These are phyloP conservation scores for Clarkia xantiana DNA, from an alignment of 345 rosid genomes.

Conservation along the genomic window DNA sequence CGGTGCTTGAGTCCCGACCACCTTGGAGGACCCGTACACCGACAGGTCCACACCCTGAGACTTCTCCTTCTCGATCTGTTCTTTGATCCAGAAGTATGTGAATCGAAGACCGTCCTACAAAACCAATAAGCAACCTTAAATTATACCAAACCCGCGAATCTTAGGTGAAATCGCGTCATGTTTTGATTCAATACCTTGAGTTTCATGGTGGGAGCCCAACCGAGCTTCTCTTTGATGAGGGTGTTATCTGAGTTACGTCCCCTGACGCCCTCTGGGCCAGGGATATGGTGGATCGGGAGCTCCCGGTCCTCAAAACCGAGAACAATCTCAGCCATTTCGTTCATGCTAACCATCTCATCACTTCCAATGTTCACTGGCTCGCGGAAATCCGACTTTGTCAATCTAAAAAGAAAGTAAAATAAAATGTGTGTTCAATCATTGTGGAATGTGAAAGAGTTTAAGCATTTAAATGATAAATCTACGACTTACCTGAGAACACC, in stretches of 20 bases:
- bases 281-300: constrained; percentile 86
- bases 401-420: constrained; percentile 31
- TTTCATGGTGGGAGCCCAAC: constrained; percentile 97
- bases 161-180: too few relatives aligned
- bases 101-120: constrained; percentile 74
- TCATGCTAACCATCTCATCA: constrained; percentile 99
- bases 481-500: constrained; percentile 71
- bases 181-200: constrained; percentile 44
- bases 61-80: constrained; percentile 93
- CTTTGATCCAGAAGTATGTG: constrained; percentile 94
- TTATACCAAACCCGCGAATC: too few relatives aligned
- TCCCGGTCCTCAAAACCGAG: constrained; percentile 79
- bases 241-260: constrained; percentile 98
- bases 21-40: constrained; percentile 79
- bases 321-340: constrained; percentile 96
- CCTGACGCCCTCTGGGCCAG: constrained; percentile 98
- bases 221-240: constrained; percentile 91
- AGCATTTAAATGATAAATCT: too few relatives aligned
- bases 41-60: constrained; percentile 57
- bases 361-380: constrained; percentile 99
- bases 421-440: too few relatives aligned
- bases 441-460: too few relatives aligned
- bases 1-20: constrained; percentile 96
- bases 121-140: neutral
- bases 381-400: constrained; percentile 92